Percentiles rank a stretch among this genome's conserved stretches.
Evolutionary conservation across 176 grass and related monocot species (phyloP).

Genomic region (Zizania latifolia): DNA sequence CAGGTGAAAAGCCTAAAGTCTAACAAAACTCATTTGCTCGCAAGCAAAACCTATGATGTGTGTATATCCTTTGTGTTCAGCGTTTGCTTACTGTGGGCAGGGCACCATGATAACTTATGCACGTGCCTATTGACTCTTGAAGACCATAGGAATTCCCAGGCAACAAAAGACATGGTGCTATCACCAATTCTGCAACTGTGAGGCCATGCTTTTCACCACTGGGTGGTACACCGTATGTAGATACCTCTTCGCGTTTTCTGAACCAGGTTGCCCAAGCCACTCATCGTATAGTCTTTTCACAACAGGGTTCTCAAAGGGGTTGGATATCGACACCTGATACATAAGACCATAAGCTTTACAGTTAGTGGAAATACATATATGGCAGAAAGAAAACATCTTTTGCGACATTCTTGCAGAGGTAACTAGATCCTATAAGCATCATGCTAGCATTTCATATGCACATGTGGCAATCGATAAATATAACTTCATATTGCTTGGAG

Average conservation of each 20-base stretch:
- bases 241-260: slow-evolving; percentile 76
- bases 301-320: slow-evolving; percentile 69
- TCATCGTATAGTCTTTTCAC: slow-evolving; percentile 67
- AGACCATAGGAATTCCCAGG: slow-evolving; percentile 5
- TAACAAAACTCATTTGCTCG: slow-evolving; percentile 53
- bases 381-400: neutral
- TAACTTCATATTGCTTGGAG: too few relatives aligned
- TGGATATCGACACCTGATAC: slow-evolving; percentile 49
- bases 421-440: neutral
- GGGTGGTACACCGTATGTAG: slow-evolving; percentile 83
- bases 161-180: neutral
- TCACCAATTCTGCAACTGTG: slow-evolving; percentile 94
- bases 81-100: neutral
- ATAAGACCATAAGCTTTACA: slow-evolving; percentile 16
- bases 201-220: slow-evolving; percentile 72
- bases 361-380: slow-evolving; percentile 10
- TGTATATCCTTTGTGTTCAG: neutral
- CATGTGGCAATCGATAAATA: neutral
- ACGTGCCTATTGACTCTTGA: slow-evolving; percentile 8
- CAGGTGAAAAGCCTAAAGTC: slow-evolving; percentile 26
- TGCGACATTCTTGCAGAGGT: neutral
- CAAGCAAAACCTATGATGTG: neutral
- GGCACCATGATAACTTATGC: neutral
- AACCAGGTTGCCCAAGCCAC: slow-evolving; percentile 82
- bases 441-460: neutral